phyloP scores from a whole-genome alignment of 2,329 filamentous ascomycete genomes.

The Helminthosporium solani region DNA sequence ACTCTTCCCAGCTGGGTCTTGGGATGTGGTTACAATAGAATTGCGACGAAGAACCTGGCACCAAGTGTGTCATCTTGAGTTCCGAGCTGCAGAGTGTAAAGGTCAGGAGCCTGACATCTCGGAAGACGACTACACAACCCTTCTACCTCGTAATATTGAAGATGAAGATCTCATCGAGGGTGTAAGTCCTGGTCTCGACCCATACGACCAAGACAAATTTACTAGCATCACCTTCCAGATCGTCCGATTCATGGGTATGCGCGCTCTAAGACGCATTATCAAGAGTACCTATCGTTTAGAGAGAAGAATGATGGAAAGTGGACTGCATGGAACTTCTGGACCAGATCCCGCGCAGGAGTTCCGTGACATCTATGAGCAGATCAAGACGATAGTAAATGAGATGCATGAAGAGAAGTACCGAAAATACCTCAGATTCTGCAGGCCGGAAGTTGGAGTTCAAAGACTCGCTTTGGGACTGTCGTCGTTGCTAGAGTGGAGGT shows the following conservation, averaged over 20 bases:
- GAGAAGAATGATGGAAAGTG: constrained; percentile 37
- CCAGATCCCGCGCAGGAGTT: constrained; percentile 39
- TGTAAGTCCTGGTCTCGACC: constrained; percentile 27
- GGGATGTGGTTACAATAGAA: constrained; percentile 42
- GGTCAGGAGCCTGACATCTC: constrained; percentile 41
- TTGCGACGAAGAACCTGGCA: constrained; percentile 40
- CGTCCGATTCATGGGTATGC: constrained; percentile 37
- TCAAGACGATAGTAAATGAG: constrained; percentile 40
- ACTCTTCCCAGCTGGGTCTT: constrained; percentile 37
- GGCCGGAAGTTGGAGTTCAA: constrained; percentile 34
- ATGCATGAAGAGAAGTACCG: constrained; percentile 35
- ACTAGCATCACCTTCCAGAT: constrained; percentile 41
- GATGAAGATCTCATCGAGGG: constrained; percentile 43
- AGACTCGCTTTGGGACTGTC: constrained; percentile 33
- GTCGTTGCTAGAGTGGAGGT: constrained; percentile 39
- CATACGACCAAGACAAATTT: constrained; percentile 35
- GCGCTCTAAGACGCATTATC: constrained; percentile 36
- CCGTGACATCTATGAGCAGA: constrained; percentile 36
- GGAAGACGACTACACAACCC: constrained; percentile 42
- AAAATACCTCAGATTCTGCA: constrained; percentile 36
- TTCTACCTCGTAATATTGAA: constrained; percentile 41
- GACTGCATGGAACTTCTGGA: constrained; percentile 33
- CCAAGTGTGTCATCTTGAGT: constrained; percentile 42
- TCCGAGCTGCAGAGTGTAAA: constrained; percentile 42
- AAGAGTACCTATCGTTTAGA: constrained; percentile 42